A percentile compares a stretch with the other conserved stretches of the same genome.
phyloP scores from a whole-genome alignment of 352 stramenopile genomes.

The Phytophthora multivora region DNA sequence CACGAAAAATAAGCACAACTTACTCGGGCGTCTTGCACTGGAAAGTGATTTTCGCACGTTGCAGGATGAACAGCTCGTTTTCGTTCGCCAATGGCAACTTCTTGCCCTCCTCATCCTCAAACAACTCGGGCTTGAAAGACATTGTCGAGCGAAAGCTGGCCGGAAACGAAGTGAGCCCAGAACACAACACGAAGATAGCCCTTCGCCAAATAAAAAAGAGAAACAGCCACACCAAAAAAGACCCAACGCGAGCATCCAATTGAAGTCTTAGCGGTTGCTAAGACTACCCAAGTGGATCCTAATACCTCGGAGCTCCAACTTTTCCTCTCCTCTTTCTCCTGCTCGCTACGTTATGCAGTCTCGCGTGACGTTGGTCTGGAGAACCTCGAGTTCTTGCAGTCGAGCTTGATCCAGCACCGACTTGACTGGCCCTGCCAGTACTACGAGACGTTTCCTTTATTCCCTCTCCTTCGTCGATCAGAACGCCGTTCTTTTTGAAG shows the following conservation, averaged over 20 bases:
- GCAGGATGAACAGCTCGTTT: slow-evolving; percentile 86
- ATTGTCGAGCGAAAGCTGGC: slow-evolving; percentile 30
- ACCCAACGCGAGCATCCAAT: slow-evolving; percentile 13
- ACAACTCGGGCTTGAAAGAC: slow-evolving; percentile 78
- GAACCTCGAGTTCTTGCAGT: no score
- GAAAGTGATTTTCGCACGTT: slow-evolving; percentile 81
- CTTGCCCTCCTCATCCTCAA: slow-evolving; percentile 68
- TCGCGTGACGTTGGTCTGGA: slow-evolving; percentile 3
- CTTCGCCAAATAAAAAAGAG: slow-evolving; percentile 28
- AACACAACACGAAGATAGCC: slow-evolving; percentile 4
- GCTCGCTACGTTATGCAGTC: slow-evolving; percentile 1
- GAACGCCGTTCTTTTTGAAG: neutral
- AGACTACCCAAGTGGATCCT: neutral
- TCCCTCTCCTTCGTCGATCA: slow-evolving; percentile 3
- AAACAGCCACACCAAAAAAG: slow-evolving; percentile 30
- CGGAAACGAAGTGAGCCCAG: slow-evolving; percentile 12
- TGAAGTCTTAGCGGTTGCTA: slow-evolving; percentile 17
- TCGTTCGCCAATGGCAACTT: slow-evolving; percentile 76
- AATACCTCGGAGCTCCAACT: neutral
- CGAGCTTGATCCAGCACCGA: neutral
- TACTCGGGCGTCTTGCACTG: slow-evolving; percentile 65
- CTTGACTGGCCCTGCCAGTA: neutral
- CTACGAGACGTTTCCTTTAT: neutral
- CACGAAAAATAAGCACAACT: slow-evolving; percentile 20
- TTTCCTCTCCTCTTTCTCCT: neutral